phyloP scores from a whole-genome alignment of 2,329 filamentous ascomycete species.

The Apiospora kogelbergensis region DNA sequence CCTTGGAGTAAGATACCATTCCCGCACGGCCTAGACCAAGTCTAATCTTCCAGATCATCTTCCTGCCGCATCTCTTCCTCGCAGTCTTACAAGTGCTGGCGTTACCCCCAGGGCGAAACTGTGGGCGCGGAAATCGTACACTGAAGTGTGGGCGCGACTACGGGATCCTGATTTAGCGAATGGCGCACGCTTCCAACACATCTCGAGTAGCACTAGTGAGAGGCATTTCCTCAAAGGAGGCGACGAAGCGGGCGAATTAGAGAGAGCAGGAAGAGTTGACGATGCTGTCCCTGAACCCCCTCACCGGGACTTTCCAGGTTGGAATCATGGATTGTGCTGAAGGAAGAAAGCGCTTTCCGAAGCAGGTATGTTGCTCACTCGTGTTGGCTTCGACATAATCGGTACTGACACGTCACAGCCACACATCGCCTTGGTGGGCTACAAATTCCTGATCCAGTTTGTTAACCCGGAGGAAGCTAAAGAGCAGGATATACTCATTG shows the following conservation, averaged over 20 bases:
- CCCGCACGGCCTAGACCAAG: neutral
- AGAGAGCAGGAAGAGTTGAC: neutral
- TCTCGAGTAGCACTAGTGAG: neutral
- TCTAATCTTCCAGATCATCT: neutral
- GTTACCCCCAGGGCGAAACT: neutral
- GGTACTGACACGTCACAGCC: neutral
- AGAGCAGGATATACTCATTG: neutral
- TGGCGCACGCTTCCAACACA: neutral
- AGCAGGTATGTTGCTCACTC: neutral
- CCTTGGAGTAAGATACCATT: neutral
- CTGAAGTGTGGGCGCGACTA: neutral
- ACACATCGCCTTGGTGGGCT: neutral
- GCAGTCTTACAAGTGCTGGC: neutral
- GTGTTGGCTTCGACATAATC: neutral
- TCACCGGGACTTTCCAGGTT: neutral
- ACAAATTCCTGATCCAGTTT: neutral
- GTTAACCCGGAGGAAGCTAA: neutral
- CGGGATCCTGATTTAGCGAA: neutral
- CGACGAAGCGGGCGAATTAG: neutral
- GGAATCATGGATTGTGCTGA: neutral
- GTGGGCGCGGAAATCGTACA: neutral
- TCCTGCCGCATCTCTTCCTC: neutral
- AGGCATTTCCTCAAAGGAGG: neutral
- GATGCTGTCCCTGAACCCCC: neutral
- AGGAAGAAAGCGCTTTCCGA: neutral